Base-by-base conservation (phyloP, 2,329 filamentous ascomycete genomes). In the Metarhizium sp. region DNA sequence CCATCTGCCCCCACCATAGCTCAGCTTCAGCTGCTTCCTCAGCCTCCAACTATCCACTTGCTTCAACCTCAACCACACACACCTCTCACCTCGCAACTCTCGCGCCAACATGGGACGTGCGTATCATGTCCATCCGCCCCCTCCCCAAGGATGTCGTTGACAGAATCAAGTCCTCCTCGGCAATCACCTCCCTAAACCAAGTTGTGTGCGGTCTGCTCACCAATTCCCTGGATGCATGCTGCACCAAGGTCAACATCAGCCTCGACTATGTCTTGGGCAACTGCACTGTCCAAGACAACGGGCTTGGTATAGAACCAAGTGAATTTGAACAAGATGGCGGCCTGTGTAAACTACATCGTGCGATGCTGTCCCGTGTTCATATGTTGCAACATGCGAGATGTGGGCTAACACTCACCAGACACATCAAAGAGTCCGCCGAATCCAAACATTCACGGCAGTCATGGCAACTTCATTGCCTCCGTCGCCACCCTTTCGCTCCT, bases 281-380 rank as follows among this genome's bases (percentile, higher is more conserved):
- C 61, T 96, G 92, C 69, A 77, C 78, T 0, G 80, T 96, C 5
- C 88, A 95, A 64, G 94, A 99, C 67, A 80, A 97, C 70, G 94
- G 94, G 1, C 55, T 75, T 16, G 94, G 94, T 0, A 95, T 99
- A 49, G 67, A 75, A 1, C 81, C 87, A 1, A 64, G 69, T 2
- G 92, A 96, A 61, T 96, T 97, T 62, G 65, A 66, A n/a, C 74
- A 80, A 2, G 68, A 72, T 49, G 90, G 90, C 4, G 86, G 88
- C 0, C 74, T 96, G 18, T 87, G 84, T 29, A 89, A 85, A 69
- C 73, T 82, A 52, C 81, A 94, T 66, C 82, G 89, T 92, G 73
- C 63, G 82, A 16, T 18, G 55, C 59, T 51, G 58, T 58, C 43
- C n/a, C 42, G 3, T 18, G n/a, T 45, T 10, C n/a, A 14, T 8